Conservation (phyloP, 2,329 filamentous ascomycete species). For the Phialemoniopsis sp. region DNA sequence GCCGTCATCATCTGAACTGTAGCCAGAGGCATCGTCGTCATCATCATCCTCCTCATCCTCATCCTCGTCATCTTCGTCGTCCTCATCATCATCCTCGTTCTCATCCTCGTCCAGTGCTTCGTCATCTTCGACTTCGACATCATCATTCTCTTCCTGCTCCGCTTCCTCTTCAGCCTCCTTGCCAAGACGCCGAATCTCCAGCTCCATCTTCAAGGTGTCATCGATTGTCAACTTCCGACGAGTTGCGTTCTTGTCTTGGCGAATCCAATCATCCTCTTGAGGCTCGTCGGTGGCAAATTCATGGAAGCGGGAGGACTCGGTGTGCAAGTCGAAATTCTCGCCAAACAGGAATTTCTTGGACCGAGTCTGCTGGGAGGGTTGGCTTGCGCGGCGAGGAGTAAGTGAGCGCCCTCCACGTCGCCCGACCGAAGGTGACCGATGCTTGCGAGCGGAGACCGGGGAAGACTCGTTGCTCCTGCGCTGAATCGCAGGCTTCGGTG, state of each 20-base stretch:
- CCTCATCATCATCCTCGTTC: slow-evolving; percentile 39
- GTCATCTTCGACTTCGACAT: slow-evolving; percentile 34
- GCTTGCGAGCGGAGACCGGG: slow-evolving; percentile 18
- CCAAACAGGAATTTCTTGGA: slow-evolving; percentile 46
- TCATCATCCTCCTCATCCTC: slow-evolving; percentile 46
- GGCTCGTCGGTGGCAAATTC: slow-evolving; percentile 84
- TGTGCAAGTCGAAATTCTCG: slow-evolving; percentile 42
- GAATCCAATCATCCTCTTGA: slow-evolving; percentile 88
- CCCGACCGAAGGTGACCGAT: slow-evolving; percentile 16
- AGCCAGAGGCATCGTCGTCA: slow-evolving; percentile 54
- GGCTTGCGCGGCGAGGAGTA: slow-evolving; percentile 24
- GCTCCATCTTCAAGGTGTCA: slow-evolving; percentile 88
- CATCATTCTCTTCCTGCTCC: slow-evolving; percentile 66
- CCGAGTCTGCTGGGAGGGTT: slow-evolving; percentile 32
- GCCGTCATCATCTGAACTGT: slow-evolving; percentile 48
- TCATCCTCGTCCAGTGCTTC: slow-evolving; percentile 28
- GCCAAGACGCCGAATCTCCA: slow-evolving; percentile 77
- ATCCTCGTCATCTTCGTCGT: slow-evolving; percentile 45
- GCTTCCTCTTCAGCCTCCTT: slow-evolving; percentile 92
- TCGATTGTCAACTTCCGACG: slow-evolving; percentile 73
- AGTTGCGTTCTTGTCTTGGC: slow-evolving; percentile 59
- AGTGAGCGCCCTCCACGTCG: slow-evolving; percentile 15
- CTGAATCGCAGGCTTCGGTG: no score
- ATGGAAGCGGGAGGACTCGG: slow-evolving; percentile 68
- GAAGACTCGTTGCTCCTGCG: no score